These are phyloP conservation scores for Kwoniella bestiolae DNA, from an alignment of 768 basidiomycete genomes.

Conservation along the genomic window DNA sequence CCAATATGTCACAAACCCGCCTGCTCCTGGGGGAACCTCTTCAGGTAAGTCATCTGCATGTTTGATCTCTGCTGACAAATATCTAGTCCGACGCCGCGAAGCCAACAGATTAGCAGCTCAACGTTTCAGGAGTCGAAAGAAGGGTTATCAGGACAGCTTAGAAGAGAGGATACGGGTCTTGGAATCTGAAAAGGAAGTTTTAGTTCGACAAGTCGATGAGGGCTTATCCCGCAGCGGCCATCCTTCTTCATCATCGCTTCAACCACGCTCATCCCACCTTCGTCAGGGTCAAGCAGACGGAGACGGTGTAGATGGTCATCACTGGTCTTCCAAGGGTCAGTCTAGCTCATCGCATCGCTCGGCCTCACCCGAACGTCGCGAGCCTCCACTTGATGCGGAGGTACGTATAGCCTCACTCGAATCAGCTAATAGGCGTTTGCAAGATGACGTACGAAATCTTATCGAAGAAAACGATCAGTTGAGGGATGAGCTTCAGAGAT, in stretches of 20 bases:
- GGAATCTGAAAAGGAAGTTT: conserved; percentile 45
- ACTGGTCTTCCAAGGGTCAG: not conserved
- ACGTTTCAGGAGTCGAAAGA: conserved; percentile 54
- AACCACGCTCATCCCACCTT: conserved; percentile 13
- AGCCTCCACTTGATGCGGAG: conserved; percentile 20
- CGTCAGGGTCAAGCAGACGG: conserved; percentile 2
- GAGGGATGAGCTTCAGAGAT: conserved; percentile 27
- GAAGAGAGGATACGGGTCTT: conserved; percentile 47
- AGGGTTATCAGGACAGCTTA: conserved; percentile 54
- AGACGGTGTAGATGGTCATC: not conserved
- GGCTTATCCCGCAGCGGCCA: conserved; percentile 2
- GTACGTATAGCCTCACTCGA: conserved; percentile 36
- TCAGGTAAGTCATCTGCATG: not conserved
- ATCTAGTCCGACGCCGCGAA: conserved; percentile 44
- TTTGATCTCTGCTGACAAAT: conserved; percentile 9
- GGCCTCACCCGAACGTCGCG: conserved; percentile 23
- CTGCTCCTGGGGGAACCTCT: not conserved
- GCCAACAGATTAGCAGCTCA: conserved; percentile 56
- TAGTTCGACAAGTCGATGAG: conserved; percentile 33
- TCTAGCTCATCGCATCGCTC: not conserved
- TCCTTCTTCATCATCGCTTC: conserved; percentile 7
- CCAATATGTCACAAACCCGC: not conserved
- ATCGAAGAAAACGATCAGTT: conserved; percentile 36
- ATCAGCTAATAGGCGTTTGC: conserved; percentile 36
- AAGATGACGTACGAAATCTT: conserved; percentile 31